Conservation (phyloP, 306 rosid genomes). For the Gastrolobium bilobum region DNA sequence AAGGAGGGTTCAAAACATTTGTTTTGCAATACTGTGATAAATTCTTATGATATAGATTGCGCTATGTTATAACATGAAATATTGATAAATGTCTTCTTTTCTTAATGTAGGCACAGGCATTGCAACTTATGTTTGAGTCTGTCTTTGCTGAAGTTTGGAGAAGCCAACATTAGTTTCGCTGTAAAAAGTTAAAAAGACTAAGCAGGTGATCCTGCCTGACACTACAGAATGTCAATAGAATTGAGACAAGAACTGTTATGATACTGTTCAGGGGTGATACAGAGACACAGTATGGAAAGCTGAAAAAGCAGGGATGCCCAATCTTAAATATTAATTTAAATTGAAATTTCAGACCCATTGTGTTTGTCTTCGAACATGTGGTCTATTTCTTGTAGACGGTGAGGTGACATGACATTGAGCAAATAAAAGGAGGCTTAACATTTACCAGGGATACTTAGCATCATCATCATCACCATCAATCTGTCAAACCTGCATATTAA, state of each 20-base stretch:
- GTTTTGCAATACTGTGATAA: slow-evolving; percentile 46
- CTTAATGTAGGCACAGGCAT: slow-evolving; percentile 45
- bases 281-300: slow-evolving; percentile 13
- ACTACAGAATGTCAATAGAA: neutral
- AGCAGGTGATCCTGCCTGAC: slow-evolving; percentile 20
- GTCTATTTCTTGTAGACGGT: slow-evolving; percentile 32
- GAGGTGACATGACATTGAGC: slow-evolving; percentile 38
- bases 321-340: slow-evolving; percentile 20
- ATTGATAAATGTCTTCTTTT: slow-evolving; percentile 45
- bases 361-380: neutral
- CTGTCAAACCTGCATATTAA: slow-evolving; percentile 14
- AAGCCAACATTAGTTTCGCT: slow-evolving; percentile 3
- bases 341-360: slow-evolving; percentile 6
- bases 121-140: neutral
- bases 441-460: neutral
- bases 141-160: slow-evolving; percentile 38
- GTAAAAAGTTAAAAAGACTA: slow-evolving; percentile 1
- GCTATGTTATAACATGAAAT: slow-evolving; percentile 34
- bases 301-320: slow-evolving; percentile 25
- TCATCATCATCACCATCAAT: neutral
- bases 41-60: slow-evolving; percentile 25
- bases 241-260: slow-evolving; percentile 28
- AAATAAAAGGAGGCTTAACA: slow-evolving; percentile 4
- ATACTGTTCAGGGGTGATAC: slow-evolving; percentile 8
- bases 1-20: slow-evolving; percentile 56